Evolutionary conservation across 2,329 filamentous ascomycete genomes (phyloP), one percentile per base, ranked within the genome.

Genomic region (Thielaviopsis ethacetica): DNA sequence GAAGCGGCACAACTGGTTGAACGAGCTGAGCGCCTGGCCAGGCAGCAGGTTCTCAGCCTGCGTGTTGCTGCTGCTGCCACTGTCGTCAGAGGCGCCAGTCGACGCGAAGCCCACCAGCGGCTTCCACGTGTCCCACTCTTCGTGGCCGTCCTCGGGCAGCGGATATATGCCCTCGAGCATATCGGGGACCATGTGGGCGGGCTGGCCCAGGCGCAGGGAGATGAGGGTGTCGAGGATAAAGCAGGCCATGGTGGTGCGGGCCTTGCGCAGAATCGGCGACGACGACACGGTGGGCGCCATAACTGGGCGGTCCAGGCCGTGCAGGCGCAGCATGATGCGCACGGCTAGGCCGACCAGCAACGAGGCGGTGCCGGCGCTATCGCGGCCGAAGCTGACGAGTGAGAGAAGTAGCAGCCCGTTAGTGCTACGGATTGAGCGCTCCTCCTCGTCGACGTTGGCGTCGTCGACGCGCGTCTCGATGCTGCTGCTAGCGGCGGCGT

Each of bases 111-210:
- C 71, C 3, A 67, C 64, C 61, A 74, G 73, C 26, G 82, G 78
- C 19, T 75, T 74, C 85, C 85, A 89, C 1, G 83, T 81, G 63
- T 85, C 81, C 85, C 85, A 88, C 70, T 88, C 84, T 65, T 88
- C 85, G 21, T 84, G 70, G 1, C 83, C 83, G 64, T 86, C 82
- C 67, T 86, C 83, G 26, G 80, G 74, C 2, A 85, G 71, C 2
- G 70, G 68, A 10, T 76, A 75, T 30, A 75, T 61, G 56, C 68
- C 66, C 44, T 69, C 67, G n/a, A 72, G 68, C 26, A 80, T 67
- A 56, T 80, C 76, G 15, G 73, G 71, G 10, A 69, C 66, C 59
- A 84, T 71, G 65, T 79, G 76, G 1, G 78, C 72, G 10, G 72
- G 69, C 38, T 73, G 73, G n/a, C 73, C 70, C 3, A 82, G 70